Conservation (phyloP, 176 grass and related monocot species). For the Juncus inflexus region DNA sequence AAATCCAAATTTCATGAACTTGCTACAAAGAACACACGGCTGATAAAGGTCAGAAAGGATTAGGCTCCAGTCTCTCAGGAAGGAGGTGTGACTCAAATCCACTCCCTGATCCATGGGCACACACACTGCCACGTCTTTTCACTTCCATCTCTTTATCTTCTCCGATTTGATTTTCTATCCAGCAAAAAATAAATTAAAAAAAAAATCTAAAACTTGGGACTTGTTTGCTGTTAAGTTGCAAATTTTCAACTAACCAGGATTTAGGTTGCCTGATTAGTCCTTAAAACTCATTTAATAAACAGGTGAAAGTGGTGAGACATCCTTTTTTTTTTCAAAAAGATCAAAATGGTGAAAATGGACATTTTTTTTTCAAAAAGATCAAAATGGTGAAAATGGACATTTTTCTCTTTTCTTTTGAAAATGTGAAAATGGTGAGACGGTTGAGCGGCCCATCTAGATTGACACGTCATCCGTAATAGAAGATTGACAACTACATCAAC, state of each 20-base stretch:
- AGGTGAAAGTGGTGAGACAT: background rate
- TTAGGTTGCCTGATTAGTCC: background rate
- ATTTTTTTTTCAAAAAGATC: background rate
- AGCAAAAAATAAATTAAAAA: background rate
- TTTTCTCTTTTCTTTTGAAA: too few relatives aligned
- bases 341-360: background rate
- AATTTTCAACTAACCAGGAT: background rate
- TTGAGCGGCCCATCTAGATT: conserved; percentile 14
- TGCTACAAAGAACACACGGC: too few relatives aligned
- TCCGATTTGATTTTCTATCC: background rate
- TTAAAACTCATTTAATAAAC: background rate
- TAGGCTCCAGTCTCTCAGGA: background rate
- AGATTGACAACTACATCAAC: too few relatives aligned
- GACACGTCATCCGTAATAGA: background rate
- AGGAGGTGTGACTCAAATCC: conserved; percentile 19
- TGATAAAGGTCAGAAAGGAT: background rate
- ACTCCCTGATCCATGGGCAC: conserved; percentile 34
- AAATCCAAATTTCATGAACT: too few relatives aligned
- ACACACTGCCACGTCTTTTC: conserved; percentile 40
- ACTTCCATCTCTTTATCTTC: conserved; percentile 2
- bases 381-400: background rate
- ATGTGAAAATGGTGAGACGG: conserved; percentile 16
- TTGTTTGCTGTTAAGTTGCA: too few relatives aligned
- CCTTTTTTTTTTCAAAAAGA: conserved; percentile 9
- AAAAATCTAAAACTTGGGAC: too few relatives aligned